Conservation (phyloP, 768 basidiomycete genomes). For the Pisolithus tinctorius region DNA sequence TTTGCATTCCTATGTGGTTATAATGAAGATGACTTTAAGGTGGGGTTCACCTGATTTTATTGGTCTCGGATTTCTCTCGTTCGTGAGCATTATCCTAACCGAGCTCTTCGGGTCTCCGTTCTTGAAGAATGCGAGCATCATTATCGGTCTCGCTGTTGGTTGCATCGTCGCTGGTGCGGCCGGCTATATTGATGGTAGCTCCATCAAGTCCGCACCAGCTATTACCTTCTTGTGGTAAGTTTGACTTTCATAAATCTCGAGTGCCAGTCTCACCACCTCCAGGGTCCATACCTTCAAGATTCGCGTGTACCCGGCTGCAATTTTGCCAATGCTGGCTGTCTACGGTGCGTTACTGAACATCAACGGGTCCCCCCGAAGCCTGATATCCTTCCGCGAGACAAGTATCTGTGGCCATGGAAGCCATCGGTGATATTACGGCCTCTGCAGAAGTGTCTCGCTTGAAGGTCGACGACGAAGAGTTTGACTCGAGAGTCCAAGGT, state of each 20-base stretch:
- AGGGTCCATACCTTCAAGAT: slow-evolving; percentile 78
- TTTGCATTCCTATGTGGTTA: neutral
- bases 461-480: slow-evolving; percentile 65
- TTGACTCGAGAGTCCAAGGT: slow-evolving; percentile 79
- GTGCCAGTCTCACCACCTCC: neutral
- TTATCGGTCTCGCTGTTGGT: slow-evolving; percentile 68
- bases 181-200: slow-evolving; percentile 67
- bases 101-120: slow-evolving; percentile 85
- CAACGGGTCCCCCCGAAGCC: slow-evolving; percentile 19
- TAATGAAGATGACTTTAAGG: slow-evolving; percentile 19
- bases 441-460: slow-evolving; percentile 76
- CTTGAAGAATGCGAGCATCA: slow-evolving; percentile 73
- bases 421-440: slow-evolving; percentile 80
- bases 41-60: slow-evolving; percentile 85
- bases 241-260: neutral
- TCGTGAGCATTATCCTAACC: slow-evolving; percentile 66
- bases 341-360: slow-evolving; percentile 38
- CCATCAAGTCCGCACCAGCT: slow-evolving; percentile 59
- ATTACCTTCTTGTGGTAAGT: slow-evolving; percentile 76
- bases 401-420: slow-evolving; percentile 77
- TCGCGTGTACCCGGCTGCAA: slow-evolving; percentile 63
- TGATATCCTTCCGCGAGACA: neutral
- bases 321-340: slow-evolving; percentile 56
- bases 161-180: slow-evolving; percentile 76
- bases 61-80: slow-evolving; percentile 81